Evolutionary conservation across 164 flowering plant genomes (phyloP), one percentile per base, ranked within the genome.

Genomic region (Vitis rupestris): DNA sequence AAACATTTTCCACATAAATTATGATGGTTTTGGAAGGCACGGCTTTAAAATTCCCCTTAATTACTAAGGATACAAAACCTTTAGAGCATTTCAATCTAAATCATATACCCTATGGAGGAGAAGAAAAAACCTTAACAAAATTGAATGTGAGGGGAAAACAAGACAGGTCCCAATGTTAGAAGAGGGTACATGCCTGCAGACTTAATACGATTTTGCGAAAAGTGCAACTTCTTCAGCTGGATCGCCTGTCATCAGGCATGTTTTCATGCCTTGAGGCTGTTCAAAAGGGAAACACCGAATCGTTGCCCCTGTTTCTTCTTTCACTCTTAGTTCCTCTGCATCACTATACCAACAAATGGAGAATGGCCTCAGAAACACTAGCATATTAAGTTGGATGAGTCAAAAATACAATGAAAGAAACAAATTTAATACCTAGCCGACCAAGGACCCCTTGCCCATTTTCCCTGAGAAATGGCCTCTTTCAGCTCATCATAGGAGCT

Each of bases 391-490:
- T 37, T 37, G 44, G 44, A 37, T 37, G 44, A 37, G 44, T 27
- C 6, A 52, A 52, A 54, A 30, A 8, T 56, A 31, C 49, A 54
- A 47, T 13, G 10, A 55, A 4, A 2, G 53, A 15, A 2, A 7
- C 53, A 59, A 52, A 62, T 37, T 7, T 2, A 67, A 3, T 76
- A 90, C 99, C 99, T 92, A 50, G 89, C 98, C 19, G 91, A 88
- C 98, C 98, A 94, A 65, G 97, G 97, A 71, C 99, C 97, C 79
- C 99, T 87, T 23, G 97, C 99, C 97, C 97, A 92, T 82, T 91
- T 94, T 12, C 99, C 96, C 71, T 74, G 74, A 61, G 90, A 81
- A 54, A 94, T 86, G 63, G 87, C 95, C 30, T 48, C 85, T 81
- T 94, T 91, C 47, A 94, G 94, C 75, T 94, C 97, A 73, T 82